These are phyloP conservation scores for Torulaspora quercuum DNA, from an alignment of 805 yeast genomes.

Conservation along the genomic window DNA sequence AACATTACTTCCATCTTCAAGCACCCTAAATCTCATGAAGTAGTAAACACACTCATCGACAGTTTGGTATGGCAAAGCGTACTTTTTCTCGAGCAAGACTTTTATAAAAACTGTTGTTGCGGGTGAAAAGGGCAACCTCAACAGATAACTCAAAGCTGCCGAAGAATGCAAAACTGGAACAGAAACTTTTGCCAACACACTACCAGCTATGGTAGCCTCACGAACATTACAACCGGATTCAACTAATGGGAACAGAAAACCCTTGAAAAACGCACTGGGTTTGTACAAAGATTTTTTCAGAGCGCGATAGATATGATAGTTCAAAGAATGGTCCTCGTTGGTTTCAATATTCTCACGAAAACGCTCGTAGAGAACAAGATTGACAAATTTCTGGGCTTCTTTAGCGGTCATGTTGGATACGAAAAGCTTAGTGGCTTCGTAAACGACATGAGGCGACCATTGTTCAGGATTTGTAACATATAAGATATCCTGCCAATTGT, in stretches of 20 bases:
- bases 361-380: slow-evolving; percentile 62
- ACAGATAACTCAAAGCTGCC: slow-evolving; percentile 83
- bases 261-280: slow-evolving; percentile 97
- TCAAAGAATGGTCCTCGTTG: slow-evolving; percentile 70
- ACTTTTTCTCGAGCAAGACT: slow-evolving; percentile 86
- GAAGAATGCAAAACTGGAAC: slow-evolving; percentile 95
- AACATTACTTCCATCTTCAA: slow-evolving; percentile 43
- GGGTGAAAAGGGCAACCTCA: slow-evolving; percentile 80
- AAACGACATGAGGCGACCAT: slow-evolving; percentile 95
- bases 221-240: slow-evolving; percentile 85
- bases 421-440: slow-evolving; percentile 91
- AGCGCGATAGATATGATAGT: slow-evolving; percentile 90
- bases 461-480: slow-evolving; percentile 87
- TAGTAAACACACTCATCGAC: slow-evolving; percentile 91
- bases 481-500: slow-evolving; percentile 92
- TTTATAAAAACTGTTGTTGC: slow-evolving; percentile 88
- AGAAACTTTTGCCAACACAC: slow-evolving; percentile 82
- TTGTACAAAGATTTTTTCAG: slow-evolving; percentile 90
- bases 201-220: slow-evolving; percentile 94
- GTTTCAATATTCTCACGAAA: slow-evolving; percentile 69
- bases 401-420: slow-evolving; percentile 84
- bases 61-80: slow-evolving; percentile 95
- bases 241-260: slow-evolving; percentile 86
- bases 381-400: slow-evolving; percentile 84
- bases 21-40: slow-evolving; percentile 82